These are phyloP conservation scores for Thelonectria rubi DNA, from an alignment of 2,329 filamentous ascomycete species.

Conservation along the genomic window DNA sequence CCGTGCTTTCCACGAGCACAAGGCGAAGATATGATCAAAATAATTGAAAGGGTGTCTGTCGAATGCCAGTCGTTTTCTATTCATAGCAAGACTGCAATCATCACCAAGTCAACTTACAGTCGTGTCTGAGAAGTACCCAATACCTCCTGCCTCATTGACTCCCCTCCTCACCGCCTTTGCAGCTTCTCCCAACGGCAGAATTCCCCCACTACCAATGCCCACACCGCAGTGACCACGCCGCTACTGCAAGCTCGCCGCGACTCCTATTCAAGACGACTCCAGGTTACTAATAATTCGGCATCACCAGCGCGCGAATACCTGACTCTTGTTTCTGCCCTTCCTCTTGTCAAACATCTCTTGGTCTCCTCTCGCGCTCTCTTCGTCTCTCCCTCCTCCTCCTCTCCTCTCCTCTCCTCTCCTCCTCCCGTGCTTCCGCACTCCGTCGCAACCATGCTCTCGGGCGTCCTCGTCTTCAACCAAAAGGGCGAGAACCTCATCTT, in stretches of 20 bases:
- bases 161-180: constrained; percentile 21
- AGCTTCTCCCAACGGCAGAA: constrained; percentile 23
- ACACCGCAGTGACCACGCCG: not conserved
- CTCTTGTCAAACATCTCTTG: not conserved
- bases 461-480: constrained; percentile 98
- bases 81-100: too few species aligned
- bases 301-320: not conserved
- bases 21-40: too few species aligned
- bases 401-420: not conserved
- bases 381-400: not conserved
- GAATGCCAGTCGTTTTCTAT: too few species aligned
- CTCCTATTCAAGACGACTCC: constrained; percentile 14
- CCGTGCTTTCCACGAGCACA: too few species aligned
- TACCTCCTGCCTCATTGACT: not conserved
- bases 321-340: not conserved
- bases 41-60: too few species aligned
- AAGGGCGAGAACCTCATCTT: constrained; percentile 99
- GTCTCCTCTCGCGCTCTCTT: not conserved
- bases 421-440: constrained; percentile 2
- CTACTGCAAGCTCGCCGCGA: constrained; percentile 16
- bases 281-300: not conserved
- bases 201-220: constrained; percentile 22
- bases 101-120: too few species aligned
- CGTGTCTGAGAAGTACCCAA: too few species aligned
- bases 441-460: constrained; percentile 82